Evolutionary conservation across 2,329 filamentous ascomycete genomes (phyloP).

Genomic region (Dactylella cylindrospora): DNA sequence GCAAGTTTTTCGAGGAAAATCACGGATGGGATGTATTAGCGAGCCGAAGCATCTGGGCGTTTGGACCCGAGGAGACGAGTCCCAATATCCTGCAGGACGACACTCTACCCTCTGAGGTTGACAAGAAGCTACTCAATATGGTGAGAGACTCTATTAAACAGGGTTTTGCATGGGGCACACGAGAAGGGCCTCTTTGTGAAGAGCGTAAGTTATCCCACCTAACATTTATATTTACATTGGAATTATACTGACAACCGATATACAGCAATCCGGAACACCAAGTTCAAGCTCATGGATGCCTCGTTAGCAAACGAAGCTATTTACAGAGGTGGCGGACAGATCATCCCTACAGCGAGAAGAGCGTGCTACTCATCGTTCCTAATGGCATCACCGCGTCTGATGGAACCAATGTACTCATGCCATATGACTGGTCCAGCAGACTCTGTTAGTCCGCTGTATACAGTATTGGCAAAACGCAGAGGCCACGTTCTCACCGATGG

Average conservation of each 20-base stretch:
- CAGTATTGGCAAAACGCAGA: slow-evolving; percentile 79
- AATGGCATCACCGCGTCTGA: slow-evolving; percentile 91
- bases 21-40: slow-evolving; percentile 97
- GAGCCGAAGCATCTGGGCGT: slow-evolving; percentile 95
- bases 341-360: slow-evolving; percentile 89
- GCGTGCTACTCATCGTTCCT: slow-evolving; percentile 95
- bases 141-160: slow-evolving; percentile 92
- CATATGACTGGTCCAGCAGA: slow-evolving; percentile 91
- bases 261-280: slow-evolving; percentile 89
- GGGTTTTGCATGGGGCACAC: slow-evolving; percentile 93
- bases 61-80: slow-evolving; percentile 90
- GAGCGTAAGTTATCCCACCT: slow-evolving; percentile 68
- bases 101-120: slow-evolving; percentile 88
- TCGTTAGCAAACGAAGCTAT: slow-evolving; percentile 85
- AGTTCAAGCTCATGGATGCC: slow-evolving; percentile 93
- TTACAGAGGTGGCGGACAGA: slow-evolving; percentile 91
- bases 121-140: slow-evolving; percentile 82
- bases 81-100: slow-evolving; percentile 97
- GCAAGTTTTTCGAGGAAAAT: slow-evolving; percentile 94
- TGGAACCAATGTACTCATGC: slow-evolving; percentile 93
- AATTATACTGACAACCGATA: slow-evolving; percentile 40
- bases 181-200: slow-evolving; percentile 95
- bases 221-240: slow-evolving; percentile 43
- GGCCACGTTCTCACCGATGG: slow-evolving; percentile 94
- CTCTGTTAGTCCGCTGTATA: slow-evolving; percentile 85